Evolutionary conservation across 2,329 filamentous ascomycete genomes (phyloP), one percentile per base, ranked within the genome.

Genomic region (Cladophialophora yegresii): DNA sequence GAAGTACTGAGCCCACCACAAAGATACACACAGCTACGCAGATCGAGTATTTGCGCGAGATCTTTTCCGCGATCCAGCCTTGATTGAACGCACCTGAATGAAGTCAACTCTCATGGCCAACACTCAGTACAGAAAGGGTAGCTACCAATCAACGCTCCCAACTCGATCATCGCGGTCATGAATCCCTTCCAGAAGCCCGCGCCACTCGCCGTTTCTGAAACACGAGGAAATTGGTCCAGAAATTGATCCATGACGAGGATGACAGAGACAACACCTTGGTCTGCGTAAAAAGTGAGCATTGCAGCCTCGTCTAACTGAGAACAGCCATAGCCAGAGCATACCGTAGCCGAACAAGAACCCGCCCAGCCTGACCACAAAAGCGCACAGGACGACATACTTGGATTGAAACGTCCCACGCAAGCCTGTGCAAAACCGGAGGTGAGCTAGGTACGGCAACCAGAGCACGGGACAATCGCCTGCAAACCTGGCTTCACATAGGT

Each of bases 101-200:
- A 6, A 43, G 36, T 43, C 36, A 43, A 43, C n/a, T n/a, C 16
- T 6, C 5, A 12, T 16, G n/a, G 9, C 13, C 4, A 43, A 43
- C 13, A 6, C 16, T 6, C 85, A 83, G 1, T 82, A 82, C 40
- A 58, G 47, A 22, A 7, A 51, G 16, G 47, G 13, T 40, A 84
- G 51, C 12, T 32, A 66, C 64, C 77, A 3, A 79, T 56, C 20
- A 83, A 72, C 8, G 82, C 83, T n/a, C 83, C 82, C 22, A 84
- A 69, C 65, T 84, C 81, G 56, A 85, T 80, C 81, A 84, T 84
- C 3, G 82, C 82, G 8, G 82, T 84, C 75, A 84, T 75, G 66
- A 79, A 63, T n/a, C 77, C 77, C 64, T 79, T 79, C 72, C 75
- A 77, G 64, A 79, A 79, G 0, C 77, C 76, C 5, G 75, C 73